Evolutionary conservation across 345 rosid species (phyloP).

Genomic region (Populus simonii): DNA sequence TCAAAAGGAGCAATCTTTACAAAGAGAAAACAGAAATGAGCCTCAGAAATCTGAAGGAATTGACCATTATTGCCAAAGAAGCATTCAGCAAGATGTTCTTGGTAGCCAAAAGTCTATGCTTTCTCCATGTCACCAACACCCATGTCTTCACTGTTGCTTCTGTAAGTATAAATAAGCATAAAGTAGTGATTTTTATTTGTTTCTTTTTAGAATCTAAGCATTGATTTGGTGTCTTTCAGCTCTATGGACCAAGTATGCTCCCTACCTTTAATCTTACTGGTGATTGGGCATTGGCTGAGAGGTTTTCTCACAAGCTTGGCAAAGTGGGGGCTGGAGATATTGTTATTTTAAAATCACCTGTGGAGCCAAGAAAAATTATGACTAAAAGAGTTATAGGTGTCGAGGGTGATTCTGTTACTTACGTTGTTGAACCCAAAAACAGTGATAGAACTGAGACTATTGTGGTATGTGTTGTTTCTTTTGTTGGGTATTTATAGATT

Average conservation of each 20-base stretch:
- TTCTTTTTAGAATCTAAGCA: not conserved
- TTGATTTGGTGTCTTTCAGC: slow-evolving; percentile 27
- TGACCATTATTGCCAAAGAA: slow-evolving; percentile 17
- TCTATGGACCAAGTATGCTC: slow-evolving; percentile 73
- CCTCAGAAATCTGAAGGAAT: slow-evolving; percentile 3
- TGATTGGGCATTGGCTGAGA: slow-evolving; percentile 49
- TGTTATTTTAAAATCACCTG: slow-evolving; percentile 58
- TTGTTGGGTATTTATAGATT: not conserved
- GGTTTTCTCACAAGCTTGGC: slow-evolving; percentile 39
- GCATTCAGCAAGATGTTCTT: slow-evolving; percentile 18
- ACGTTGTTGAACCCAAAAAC: slow-evolving; percentile 43
- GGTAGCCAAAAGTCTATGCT: slow-evolving; percentile 34
- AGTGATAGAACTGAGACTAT: slow-evolving; percentile 35
- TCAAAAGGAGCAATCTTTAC: not conserved
- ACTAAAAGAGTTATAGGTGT: slow-evolving; percentile 57
- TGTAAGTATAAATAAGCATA: slow-evolving; percentile 29
- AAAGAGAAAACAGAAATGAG: slow-evolving; percentile 1
- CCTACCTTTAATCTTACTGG: slow-evolving; percentile 58
- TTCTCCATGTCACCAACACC: slow-evolving; percentile 44
- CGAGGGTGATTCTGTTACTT: slow-evolving; percentile 60
- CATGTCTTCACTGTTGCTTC: slow-evolving; percentile 36
- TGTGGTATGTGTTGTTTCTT: slow-evolving; percentile 38
- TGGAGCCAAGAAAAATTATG: slow-evolving; percentile 41
- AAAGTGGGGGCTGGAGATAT: slow-evolving; percentile 62
- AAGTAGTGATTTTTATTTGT: not conserved